A percentile compares a stretch with the other conserved stretches of the same genome.
These are phyloP conservation scores for Euphorbia peplus DNA, from an alignment of 345 rosid genomes.

Conservation along the genomic window DNA sequence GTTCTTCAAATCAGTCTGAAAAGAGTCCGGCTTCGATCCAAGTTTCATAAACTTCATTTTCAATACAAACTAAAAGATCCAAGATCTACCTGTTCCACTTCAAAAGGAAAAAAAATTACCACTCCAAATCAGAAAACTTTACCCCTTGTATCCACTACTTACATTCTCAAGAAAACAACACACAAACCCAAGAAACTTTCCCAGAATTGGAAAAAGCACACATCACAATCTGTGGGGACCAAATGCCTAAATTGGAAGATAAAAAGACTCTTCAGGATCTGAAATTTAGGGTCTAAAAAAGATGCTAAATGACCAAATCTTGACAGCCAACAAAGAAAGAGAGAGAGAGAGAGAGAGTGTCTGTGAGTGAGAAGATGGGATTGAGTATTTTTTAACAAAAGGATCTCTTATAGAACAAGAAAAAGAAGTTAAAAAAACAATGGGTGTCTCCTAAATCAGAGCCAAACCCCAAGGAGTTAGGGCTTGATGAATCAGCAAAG, in stretches of 20 bases:
- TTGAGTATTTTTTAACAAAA: slow-evolving; percentile 32
- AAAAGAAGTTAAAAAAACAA: slow-evolving; percentile 43
- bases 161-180: slow-evolving; percentile 32
- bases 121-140: slow-evolving; percentile 25
- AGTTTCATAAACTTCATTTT: slow-evolving; percentile 96
- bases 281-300: slow-evolving; percentile 43
- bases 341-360: slow-evolving; percentile 25
- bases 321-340: slow-evolving; percentile 49
- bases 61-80: slow-evolving; percentile 20
- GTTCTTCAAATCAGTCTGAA: slow-evolving; percentile 49
- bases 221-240: slow-evolving; percentile 65
- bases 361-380: slow-evolving; percentile 23
- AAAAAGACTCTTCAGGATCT: slow-evolving; percentile 46
- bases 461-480: slow-evolving; percentile 71
- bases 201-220: slow-evolving; percentile 36
- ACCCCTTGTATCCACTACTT: slow-evolving; percentile 18
- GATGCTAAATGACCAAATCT: slow-evolving; percentile 44
- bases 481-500: slow-evolving; percentile 42
- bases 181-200: slow-evolving; percentile 32
- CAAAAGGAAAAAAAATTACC: slow-evolving; percentile 15
- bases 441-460: slow-evolving; percentile 50
- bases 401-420: slow-evolving; percentile 51
- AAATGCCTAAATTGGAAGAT: slow-evolving; percentile 28
- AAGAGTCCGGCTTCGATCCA: slow-evolving; percentile 76
- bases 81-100: slow-evolving; percentile 14